phyloP scores from a whole-genome alignment of 2,329 filamentous ascomycete genomes.

The Fusarium abutilonis region DNA sequence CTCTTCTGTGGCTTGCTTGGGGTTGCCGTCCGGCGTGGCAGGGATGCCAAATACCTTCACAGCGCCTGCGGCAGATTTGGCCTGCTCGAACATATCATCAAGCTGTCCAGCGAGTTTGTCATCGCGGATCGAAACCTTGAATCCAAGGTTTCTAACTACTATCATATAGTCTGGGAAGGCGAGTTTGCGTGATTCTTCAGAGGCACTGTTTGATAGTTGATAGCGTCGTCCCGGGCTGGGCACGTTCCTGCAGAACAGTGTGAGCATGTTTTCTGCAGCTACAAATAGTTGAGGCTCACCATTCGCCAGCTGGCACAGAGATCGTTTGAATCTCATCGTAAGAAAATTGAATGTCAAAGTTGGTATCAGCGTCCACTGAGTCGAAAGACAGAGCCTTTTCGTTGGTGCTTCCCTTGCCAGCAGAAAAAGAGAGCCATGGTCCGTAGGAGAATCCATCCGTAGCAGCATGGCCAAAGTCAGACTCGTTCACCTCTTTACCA shows the following conservation, averaged over 20 bases:
- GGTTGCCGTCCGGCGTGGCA: constrained; percentile 27
- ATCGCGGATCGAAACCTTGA: constrained; percentile 26
- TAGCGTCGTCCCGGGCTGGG: constrained; percentile 32
- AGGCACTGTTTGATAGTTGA: constrained; percentile 16
- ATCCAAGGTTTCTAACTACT: constrained; percentile 32
- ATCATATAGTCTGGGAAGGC: constrained; percentile 34
- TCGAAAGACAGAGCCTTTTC: constrained; percentile 16
- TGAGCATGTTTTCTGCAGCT: background rate
- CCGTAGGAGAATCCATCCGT: constrained; percentile 32
- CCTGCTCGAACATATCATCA: constrained; percentile 18
- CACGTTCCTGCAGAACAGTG: constrained; percentile 21
- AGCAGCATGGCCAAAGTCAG: constrained; percentile 31
- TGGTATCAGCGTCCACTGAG: constrained; percentile 21
- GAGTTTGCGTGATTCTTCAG: constrained; percentile 33
- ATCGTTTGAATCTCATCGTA: constrained; percentile 38
- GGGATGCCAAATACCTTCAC: constrained; percentile 34
- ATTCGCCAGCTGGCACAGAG: constrained; percentile 22
- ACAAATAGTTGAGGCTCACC: background rate
- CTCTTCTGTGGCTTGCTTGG: constrained; percentile 27
- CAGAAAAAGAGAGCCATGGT: constrained; percentile 27
- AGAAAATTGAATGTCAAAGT: constrained; percentile 29
- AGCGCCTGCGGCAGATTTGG: constrained; percentile 20
- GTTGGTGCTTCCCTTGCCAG: constrained; percentile 3
- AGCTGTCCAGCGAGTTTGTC: background rate
- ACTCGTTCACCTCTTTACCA: constrained; percentile 23